Evolutionary conservation across 306 rosid genomes (phyloP), one percentile per base, ranked within the genome.

Genomic region (Macrotyloma uniflorum): DNA sequence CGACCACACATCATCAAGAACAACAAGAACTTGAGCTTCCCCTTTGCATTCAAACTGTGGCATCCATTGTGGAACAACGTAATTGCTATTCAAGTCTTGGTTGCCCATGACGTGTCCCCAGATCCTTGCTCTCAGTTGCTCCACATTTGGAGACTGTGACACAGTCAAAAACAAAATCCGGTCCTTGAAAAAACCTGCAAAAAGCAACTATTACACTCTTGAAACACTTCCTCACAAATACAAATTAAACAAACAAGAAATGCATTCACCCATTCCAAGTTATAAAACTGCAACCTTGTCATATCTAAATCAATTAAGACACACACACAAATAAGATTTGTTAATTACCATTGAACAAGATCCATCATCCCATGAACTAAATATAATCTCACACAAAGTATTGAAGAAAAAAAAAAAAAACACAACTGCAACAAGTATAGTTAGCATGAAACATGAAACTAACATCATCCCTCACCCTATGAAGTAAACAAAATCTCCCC

Each of bases 1-100:
- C 2, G 93, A 80, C 98, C 98, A 94, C 23, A 92, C 96, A 63
- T 94, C 97, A 67, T 94, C 98, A 15, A 94, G 43, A 76, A 94
- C 93, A 77, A 94, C 61, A 33, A 92, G 87, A 16, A 77, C 78
- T 51, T 67, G 81, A 23, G 87, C 45, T 67, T 83, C 82, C 19
- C 65, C 75, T 35, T 24, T 54, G 76, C 87, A 45, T 1, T 79
- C 87, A 28, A 72, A 82, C 46, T 83, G 92, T 0, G 87, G 86
- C 50, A 79, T 86, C 79, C 83, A 75, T 5, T 90, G 84, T 0
- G 93, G 93, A 82, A 90, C 75, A 47, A 45, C 79, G 77, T 84
- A 80, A 63, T 47, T 76, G 5, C 85, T 79, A 70, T 46, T 71
- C 43, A 88, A 67, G 36, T 47, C 32, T 10, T 75, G 84, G 23